A percentile compares a stretch with the other conserved stretches of the same genome.
These are phyloP conservation scores for Cyphellophora attinorum DNA, from an alignment of 2,329 filamentous ascomycete species.

Conservation along the genomic window DNA sequence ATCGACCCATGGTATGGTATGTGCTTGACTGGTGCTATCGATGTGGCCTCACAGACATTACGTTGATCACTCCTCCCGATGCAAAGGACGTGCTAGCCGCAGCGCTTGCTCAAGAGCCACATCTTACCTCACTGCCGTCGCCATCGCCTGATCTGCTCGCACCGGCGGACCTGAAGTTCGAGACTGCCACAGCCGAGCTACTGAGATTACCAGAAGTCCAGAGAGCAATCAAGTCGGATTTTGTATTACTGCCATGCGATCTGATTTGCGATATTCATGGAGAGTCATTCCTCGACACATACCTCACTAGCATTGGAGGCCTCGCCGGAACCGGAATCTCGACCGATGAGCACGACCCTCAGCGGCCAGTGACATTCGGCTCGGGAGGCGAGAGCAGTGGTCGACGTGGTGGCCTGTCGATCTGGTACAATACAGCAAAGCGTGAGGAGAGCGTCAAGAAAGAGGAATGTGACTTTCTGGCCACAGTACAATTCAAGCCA, in stretches of 20 bases:
- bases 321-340: conserved; percentile 39
- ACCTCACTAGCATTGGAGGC: conserved; percentile 76
- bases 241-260: conserved; percentile 86
- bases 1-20: conserved; percentile 42
- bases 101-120: conserved; percentile 39
- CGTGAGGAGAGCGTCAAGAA: conserved; percentile 66
- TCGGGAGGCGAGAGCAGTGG: conserved; percentile 47
- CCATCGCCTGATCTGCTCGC: conserved; percentile 61
- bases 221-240: conserved; percentile 70
- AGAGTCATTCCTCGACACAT: conserved; percentile 73
- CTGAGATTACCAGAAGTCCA: conserved; percentile 76
- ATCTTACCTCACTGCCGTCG: conserved; percentile 38
- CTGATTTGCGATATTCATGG: conserved; percentile 83
- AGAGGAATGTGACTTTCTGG: conserved; percentile 88
- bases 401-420: conserved; percentile 69
- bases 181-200: conserved; percentile 81
- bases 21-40: conserved; percentile 39
- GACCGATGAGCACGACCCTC: conserved; percentile 29
- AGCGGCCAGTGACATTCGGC: conserved; percentile 36
- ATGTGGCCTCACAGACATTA: conserved; percentile 39
- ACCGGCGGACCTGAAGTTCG: conserved; percentile 65
- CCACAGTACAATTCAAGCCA: conserved; percentile 57
- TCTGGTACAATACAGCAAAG: conserved; percentile 83
- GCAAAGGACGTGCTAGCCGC: conserved; percentile 34
- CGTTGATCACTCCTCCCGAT: conserved; percentile 36